These are phyloP conservation scores for Isabelozyma pseudorhagii DNA, from an alignment of 805 yeast species.

Conservation along the genomic window DNA sequence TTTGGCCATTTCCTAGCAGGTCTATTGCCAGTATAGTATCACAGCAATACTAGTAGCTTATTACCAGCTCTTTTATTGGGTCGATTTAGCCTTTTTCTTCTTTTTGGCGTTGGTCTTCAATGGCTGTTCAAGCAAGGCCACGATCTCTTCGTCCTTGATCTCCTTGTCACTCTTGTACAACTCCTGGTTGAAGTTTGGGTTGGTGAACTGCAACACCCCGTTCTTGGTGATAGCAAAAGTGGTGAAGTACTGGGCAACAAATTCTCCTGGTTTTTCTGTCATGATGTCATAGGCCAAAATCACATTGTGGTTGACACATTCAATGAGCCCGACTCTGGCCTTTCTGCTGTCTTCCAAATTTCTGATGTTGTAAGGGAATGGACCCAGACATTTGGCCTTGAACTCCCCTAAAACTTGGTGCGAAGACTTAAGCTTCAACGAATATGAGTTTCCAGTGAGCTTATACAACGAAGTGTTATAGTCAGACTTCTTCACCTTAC, in stretches of 20 bases:
- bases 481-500: conserved; percentile 60
- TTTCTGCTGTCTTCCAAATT: conserved; percentile 66
- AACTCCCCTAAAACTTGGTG: conserved; percentile 64
- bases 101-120: conserved; percentile 49
- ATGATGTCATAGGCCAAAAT: conserved; percentile 66
- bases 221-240: conserved; percentile 73
- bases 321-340: conserved; percentile 71
- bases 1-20: too few species aligned
- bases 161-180: conserved; percentile 55
- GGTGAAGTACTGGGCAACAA: conserved; percentile 68
- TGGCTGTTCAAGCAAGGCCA: conserved; percentile 46
- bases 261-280: conserved; percentile 64
- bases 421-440: conserved; percentile 68
- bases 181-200: conserved; percentile 48
- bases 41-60: too few species aligned
- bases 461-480: conserved; percentile 68
- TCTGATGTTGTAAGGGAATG: conserved; percentile 67
- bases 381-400: conserved; percentile 58
- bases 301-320: conserved; percentile 65
- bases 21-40: too few species aligned
- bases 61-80: too few species aligned
- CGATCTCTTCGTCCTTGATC: conserved; percentile 48
- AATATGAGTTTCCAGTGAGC: conserved; percentile 65
- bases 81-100: conserved; percentile 20
- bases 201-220: conserved; percentile 64